Base-by-base conservation (phyloP, 1,284 basidiomycete genomes). In the Ganoderma multipileum region DNA sequence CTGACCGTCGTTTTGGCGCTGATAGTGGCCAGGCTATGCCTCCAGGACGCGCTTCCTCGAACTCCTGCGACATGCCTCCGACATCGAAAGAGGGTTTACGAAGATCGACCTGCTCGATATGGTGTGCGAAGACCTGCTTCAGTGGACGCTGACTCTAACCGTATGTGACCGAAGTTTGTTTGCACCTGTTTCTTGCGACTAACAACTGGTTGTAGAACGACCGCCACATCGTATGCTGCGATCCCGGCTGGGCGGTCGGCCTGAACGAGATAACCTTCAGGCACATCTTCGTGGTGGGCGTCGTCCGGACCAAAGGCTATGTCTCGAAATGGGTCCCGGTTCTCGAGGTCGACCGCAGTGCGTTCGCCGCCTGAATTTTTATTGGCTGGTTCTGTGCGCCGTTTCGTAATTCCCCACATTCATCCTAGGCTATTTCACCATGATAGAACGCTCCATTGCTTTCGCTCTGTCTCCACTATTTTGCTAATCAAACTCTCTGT, bases 21-120 rank as follows among this genome's bases (percentile, higher is more conserved):
- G 39, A 23, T 54, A 72, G 71, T 72, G 71, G 71, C 71, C 71
- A 8, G 71, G 71, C 11, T 72, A 72, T 33, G 69, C 62, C 18
- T 28, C 65, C 1, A 61, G 64, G 23, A 72, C 71, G 41, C 62
- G 67, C 60, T 68, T 64, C 42, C 44, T 72, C 7, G 59, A 64
- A 9, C 18, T 67, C 28, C 71, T 67, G 12, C 30, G 38, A 2
- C 54, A 52, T 20, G 63, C 66, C 18, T n/a, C 50, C 5, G 63
- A 47, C 1, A 50, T 67, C 3, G 39, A 38, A 9, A 33, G 39
- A 0, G 9, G 54, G 1, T 36, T 72, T 36, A 70, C 41, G 16
- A 66, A 61, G 18, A 58, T 39, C 9, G 61, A 70, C 44, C 38
- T 72, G 2, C 65, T 72, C n/a, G 68, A 72, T 50, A 61, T 72